Conservation (phyloP, 1,284 basidiomycete species). For the Takashimella koratensis region DNA sequence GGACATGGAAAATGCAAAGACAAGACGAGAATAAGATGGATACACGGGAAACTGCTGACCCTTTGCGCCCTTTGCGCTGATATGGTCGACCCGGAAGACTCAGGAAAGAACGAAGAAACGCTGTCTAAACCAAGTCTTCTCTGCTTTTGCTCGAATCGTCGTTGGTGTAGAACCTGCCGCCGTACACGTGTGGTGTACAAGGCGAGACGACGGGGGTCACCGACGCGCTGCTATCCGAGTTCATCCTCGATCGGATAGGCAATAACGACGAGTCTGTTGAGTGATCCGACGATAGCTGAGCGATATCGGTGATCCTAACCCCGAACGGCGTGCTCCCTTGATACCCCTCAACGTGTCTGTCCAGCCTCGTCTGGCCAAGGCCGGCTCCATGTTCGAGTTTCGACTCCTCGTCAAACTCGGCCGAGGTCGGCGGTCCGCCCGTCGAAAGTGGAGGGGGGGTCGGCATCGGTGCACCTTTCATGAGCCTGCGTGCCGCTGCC, state of each 20-base stretch:
- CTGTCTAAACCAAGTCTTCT: no score
- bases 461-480: neutral
- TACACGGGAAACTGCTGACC: no score
- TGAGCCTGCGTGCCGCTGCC: conserved; percentile 2
- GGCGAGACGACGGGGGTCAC: neutral
- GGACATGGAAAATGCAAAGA: no score
- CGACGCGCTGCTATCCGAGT: neutral
- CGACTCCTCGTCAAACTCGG: neutral
- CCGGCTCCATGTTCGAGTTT: neutral
- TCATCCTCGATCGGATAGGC: neutral
- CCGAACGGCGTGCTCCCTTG: conserved; percentile 20
- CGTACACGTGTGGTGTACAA: neutral
- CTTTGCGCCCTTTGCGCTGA: no score
- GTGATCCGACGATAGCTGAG: neutral
- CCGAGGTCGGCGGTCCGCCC: neutral
- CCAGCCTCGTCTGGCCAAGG: conserved; percentile 8
- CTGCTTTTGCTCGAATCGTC: no score
- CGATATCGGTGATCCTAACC: conserved; percentile 2
- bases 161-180: neutral
- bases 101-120: no score
- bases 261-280: neutral
- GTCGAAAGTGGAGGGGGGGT: neutral
- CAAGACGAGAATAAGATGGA: no score
- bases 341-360: conserved; percentile 20
- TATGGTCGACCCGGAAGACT: no score